Base-by-base conservation (phyloP, 2,329 filamentous ascomycete genomes). In the Aspergillus transmontanensis region DNA sequence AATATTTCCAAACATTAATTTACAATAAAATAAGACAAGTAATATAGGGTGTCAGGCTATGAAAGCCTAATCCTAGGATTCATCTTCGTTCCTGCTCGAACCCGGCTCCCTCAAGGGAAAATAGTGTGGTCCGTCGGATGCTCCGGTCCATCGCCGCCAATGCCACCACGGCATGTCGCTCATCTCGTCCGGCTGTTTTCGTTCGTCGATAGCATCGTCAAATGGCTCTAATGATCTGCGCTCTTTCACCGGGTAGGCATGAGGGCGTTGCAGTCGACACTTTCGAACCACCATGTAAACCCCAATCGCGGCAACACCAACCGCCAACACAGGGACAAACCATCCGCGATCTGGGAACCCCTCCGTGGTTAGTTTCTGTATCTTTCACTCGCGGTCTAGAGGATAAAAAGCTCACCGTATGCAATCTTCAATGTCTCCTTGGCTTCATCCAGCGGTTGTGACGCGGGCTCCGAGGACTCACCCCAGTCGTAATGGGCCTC, bases 91-190 rank as follows among this genome's bases (percentile, higher is more conserved):
- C 32, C n/a, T 46, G 11, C 32, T 45, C 19, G 48, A 21, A 50
- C 34, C 57, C 45, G 65, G 67, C 62, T 75, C 73, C 14, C 64
- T 50, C 58, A 76, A 67, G 10, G 74, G 70, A 55, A 72, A 69
- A 54, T 76, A 75, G 16, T 65, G 66, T 34, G 64, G 30, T 23
- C 70, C 67, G 30, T 60, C 45, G 16, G 58, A 55, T 6, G 51
- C 55, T 39, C 57, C 58, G 11, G 57, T 65, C 74, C 73, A 76
- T 61, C 72, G 67, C 16, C 66, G 70, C 72, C 68, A 75, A 61
- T 73, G 66, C 75, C 75, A 77, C 75, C 75, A 76, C 21, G 69
- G 64, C 19, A 67, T 58, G 19, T 64, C 58, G 16, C 36, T 57
- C 34, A 58, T 45, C 11, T 26, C 45, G 6, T 41, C 3, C 6